phyloP scores from a whole-genome alignment of 2,329 filamentous ascomycete species.

The Penicillium carneum region DNA sequence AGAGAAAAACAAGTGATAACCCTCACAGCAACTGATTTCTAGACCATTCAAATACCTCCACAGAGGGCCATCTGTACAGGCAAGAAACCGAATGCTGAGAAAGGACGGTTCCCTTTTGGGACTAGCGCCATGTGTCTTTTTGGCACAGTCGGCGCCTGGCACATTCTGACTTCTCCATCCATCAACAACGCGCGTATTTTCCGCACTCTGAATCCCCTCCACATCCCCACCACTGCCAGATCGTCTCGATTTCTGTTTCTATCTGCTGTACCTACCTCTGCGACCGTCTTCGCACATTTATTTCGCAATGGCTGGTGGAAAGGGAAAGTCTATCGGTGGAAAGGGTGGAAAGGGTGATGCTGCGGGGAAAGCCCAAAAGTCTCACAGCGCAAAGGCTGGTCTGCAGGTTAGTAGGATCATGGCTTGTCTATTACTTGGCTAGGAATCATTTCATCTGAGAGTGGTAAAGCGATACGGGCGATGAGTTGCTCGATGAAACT shows the following conservation, averaged over 20 bases:
- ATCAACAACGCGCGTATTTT: slow-evolving; percentile 53
- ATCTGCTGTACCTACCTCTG: slow-evolving; percentile 40
- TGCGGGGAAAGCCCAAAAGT: slow-evolving; percentile 89
- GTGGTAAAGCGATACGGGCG: slow-evolving; percentile 18
- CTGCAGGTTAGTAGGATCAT: slow-evolving; percentile 75
- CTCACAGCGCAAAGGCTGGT: slow-evolving; percentile 90
- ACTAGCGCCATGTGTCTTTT: slow-evolving; percentile 50
- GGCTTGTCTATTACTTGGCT: background rate
- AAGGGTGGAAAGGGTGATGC: slow-evolving; percentile 86
- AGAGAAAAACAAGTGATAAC: background rate
- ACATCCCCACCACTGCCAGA: slow-evolving; percentile 39
- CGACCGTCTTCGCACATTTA: slow-evolving; percentile 34
- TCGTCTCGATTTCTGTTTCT: slow-evolving; percentile 30
- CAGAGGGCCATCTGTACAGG: background rate
- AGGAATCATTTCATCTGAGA: slow-evolving; percentile 1
- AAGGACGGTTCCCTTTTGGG: slow-evolving; percentile 41
- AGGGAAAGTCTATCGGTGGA: slow-evolving; percentile 89
- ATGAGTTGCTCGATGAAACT: slow-evolving; percentile 21
- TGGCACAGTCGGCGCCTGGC: slow-evolving; percentile 46
- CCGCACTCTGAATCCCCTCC: slow-evolving; percentile 39
- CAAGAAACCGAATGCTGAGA: slow-evolving; percentile 2
- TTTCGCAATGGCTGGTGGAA: slow-evolving; percentile 77
- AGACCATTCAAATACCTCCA: background rate
- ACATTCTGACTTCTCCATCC: slow-evolving; percentile 52
- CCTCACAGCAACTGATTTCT: background rate